Conservation (phyloP, 1,284 basidiomycete genomes). For the Pyrrhoderma lamaoense region DNA sequence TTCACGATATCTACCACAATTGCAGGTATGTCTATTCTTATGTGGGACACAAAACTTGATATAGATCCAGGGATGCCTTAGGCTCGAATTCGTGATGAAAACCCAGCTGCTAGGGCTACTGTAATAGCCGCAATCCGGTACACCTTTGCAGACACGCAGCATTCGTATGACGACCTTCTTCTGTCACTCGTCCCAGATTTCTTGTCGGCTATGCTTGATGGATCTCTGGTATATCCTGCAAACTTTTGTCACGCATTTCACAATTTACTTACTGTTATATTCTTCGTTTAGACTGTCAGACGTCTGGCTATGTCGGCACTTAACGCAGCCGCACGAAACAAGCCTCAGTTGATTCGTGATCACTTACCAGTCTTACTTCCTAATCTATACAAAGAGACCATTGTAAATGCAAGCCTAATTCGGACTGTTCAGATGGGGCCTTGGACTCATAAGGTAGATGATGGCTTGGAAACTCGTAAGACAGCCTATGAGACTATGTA, state of each 20-base stretch:
- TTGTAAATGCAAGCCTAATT: slow-evolving; percentile 75
- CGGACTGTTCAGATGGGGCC: slow-evolving; percentile 97
- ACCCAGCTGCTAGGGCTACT: slow-evolving; percentile 73
- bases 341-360: slow-evolving; percentile 85
- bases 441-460: slow-evolving; percentile 93
- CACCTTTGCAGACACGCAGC: slow-evolving; percentile 84
- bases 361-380: slow-evolving; percentile 76
- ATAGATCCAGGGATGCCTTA: no score
- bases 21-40: slow-evolving; percentile 51
- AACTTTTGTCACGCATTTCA: no score
- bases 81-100: slow-evolving; percentile 62
- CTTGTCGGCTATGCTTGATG: slow-evolving; percentile 79
- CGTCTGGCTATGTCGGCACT: slow-evolving; percentile 81
- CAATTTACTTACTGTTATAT: slow-evolving; percentile 6
- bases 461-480: slow-evolving; percentile 90
- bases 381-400: slow-evolving; percentile 79
- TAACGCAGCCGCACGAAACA: slow-evolving; percentile 92
- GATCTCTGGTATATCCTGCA: slow-evolving; percentile 71
- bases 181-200: slow-evolving; percentile 85
- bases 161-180: slow-evolving; percentile 83
- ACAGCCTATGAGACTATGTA: slow-evolving; percentile 98
- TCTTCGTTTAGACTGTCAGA: slow-evolving; percentile 62
- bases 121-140: slow-evolving; percentile 93
- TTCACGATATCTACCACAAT: slow-evolving; percentile 79
- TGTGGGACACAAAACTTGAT: slow-evolving; percentile 8